A percentile compares a stretch with the other conserved stretches of the same genome.
phyloP scores from a whole-genome alignment of 2,329 filamentous ascomycete species.

The Thielaviopsis musarum region DNA sequence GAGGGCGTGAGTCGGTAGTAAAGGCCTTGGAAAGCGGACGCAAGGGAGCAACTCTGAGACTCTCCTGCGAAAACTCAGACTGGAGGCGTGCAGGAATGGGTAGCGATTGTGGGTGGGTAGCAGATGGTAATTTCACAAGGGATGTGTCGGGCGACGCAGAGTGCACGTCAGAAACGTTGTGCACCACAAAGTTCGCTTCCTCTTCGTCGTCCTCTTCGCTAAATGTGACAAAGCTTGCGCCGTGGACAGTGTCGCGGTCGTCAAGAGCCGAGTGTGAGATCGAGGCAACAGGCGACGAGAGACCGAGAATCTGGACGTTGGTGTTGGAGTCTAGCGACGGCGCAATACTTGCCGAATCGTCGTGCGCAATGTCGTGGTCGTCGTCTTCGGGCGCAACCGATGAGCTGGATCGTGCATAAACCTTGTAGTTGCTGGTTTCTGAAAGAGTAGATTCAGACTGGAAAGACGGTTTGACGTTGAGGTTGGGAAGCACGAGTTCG shows the following conservation, averaged over 20 bases:
- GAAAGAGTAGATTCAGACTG: constrained; percentile 26
- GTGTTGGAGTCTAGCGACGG: constrained; percentile 21
- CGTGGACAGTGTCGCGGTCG: constrained; percentile 38
- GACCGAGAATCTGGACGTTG: constrained; percentile 35
- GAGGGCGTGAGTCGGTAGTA: constrained; percentile 8
- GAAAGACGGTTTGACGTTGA: constrained; percentile 11
- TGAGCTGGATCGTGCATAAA: constrained; percentile 30
- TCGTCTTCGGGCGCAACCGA: constrained; percentile 15
- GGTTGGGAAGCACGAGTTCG: constrained; percentile 3
- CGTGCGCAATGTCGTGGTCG: background rate
- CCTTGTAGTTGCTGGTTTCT: constrained; percentile 37
- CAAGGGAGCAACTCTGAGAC: constrained; percentile 39
- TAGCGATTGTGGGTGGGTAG: constrained; percentile 1
- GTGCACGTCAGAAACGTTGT: constrained; percentile 12
- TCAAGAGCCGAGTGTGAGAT: constrained; percentile 24
- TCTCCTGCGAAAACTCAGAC: constrained; percentile 42
- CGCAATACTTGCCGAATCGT: constrained; percentile 21
- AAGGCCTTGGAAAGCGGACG: constrained; percentile 26
- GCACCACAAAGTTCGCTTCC: constrained; percentile 11
- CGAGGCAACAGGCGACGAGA: constrained; percentile 30
- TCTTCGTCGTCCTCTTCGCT: constrained; percentile 13
- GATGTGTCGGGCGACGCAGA: constrained; percentile 16
- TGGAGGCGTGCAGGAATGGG: constrained; percentile 14
- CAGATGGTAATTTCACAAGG: constrained; percentile 5
- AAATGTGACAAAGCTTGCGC: constrained; percentile 20